Evolutionary conservation across 768 basidiomycete species (phyloP), one percentile per base, ranked within the genome.

Genomic region (Tricholoma sp.): DNA sequence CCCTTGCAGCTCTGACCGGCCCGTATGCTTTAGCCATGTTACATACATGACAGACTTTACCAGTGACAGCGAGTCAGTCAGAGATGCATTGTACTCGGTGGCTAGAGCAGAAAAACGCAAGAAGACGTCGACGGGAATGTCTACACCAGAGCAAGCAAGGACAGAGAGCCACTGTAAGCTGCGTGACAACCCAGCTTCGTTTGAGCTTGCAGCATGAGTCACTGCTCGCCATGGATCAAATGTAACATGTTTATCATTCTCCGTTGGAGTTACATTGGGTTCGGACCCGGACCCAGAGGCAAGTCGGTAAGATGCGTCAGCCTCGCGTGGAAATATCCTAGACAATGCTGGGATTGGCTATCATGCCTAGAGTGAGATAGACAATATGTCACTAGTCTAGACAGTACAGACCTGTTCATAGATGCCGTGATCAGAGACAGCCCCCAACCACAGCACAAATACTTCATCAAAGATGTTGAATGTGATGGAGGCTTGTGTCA

Each of bases 61-160:
- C 2, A 90, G 66, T n/a, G 80, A 61, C 12, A 76, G 68, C 8
- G 76, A 77, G 54, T 82, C 77, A 7, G 69, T 53, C 9, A 88
- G 66, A 2, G 76, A 67, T 4, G 71, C 64, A 6, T 72, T 63
- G 48, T 72, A 76, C 24, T 72, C 64, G 11, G 65, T 64, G 5
- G 79, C 72, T 17, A 81, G 65, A 8, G 68, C 58, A 4, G 76
- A 72, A 47, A 85, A 79, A 36, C 77, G 78, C 28, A 70, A 66
- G 61, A 85, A 83, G 4, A 76, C 76, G 3, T 72, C 54, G 5
- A 77, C 69, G 2, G 88, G 79, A 32, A 91, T 75, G 37, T 85
- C 81, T 28, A 89, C 77, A 2, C 85, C 88, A 6, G 88, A 87
- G 49, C 75, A 73, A 20, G 85, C 77, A 61, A 89, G 74, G 42